A percentile compares a stretch with the other conserved stretches of the same genome.
phyloP scores from a whole-genome alignment of 2,329 filamentous ascomycete species.

The Westerdykella sp. region DNA sequence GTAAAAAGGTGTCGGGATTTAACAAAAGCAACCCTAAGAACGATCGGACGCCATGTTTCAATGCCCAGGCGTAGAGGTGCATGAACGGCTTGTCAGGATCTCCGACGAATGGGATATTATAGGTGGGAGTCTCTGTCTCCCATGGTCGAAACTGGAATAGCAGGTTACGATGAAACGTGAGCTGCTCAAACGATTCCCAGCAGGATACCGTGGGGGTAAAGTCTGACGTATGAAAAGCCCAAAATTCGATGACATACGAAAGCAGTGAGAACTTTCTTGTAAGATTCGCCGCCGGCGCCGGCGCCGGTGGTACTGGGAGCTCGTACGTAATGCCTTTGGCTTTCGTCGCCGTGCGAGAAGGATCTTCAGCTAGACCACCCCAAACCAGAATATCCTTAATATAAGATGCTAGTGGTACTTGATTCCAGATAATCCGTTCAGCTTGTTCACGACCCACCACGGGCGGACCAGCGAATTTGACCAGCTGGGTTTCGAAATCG shows the following conservation, averaged over 20 bases:
- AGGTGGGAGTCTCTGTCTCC: neutral
- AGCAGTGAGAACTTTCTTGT: constrained; percentile 4
- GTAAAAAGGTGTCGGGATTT: no score
- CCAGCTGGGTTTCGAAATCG: constrained; percentile 33
- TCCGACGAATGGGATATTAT: no score
- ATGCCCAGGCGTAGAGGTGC: no score
- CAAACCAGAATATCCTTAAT: neutral
- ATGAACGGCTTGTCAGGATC: no score
- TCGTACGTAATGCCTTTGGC: no score
- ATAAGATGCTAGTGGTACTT: neutral
- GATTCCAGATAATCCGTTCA: constrained; percentile 1
- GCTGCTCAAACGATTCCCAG: constrained; percentile 3
- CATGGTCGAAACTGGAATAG: constrained; percentile 10
- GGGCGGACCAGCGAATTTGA: neutral
- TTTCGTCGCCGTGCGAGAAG: neutral
- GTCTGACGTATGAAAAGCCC: constrained; percentile 5
- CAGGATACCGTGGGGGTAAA: neutral
- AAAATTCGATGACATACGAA: constrained; percentile 6
- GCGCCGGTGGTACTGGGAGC: neutral
- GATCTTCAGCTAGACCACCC: neutral
- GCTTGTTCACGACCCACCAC: neutral
- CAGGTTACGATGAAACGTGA: constrained; percentile 4
- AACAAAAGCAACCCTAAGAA: no score
- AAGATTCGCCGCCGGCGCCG: neutral
- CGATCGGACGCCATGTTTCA: no score